Conservation (phyloP, 177 flowering plant species). For the Tripterygium wilfordii region DNA sequence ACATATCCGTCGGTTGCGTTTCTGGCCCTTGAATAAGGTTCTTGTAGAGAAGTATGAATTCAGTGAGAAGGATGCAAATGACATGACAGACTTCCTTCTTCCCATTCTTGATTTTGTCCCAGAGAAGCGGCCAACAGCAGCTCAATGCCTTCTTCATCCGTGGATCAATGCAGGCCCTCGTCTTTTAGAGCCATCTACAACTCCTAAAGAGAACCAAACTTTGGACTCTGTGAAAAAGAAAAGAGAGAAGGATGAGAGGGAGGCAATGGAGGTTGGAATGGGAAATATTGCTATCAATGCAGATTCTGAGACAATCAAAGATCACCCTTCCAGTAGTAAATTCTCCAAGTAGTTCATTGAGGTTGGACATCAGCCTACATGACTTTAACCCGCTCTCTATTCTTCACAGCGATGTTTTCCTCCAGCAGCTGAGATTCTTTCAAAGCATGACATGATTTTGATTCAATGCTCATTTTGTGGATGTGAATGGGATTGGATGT, state of each 20-base stretch:
- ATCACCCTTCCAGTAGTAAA: constrained; percentile 20
- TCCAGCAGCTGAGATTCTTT: too few species aligned
- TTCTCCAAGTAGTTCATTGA: constrained; percentile 3
- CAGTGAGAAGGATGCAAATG: constrained; percentile 78
- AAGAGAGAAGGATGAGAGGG: constrained; percentile 62
- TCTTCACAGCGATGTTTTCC: too few species aligned
- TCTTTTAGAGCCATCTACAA: constrained; percentile 41
- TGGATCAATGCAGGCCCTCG: constrained; percentile 69
- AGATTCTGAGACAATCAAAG: constrained; percentile 24
- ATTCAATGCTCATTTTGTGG: too few species aligned
- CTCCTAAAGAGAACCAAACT: constrained; percentile 7
- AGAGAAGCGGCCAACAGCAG: constrained; percentile 89
- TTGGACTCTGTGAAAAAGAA: constrained; percentile 16
- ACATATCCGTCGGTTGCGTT: constrained; percentile 77
- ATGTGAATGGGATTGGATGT: too few species aligned
- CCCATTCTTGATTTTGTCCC: constrained; percentile 92
- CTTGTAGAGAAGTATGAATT: constrained; percentile 79
- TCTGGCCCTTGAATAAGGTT: constrained; percentile 89
- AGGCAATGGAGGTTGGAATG: constrained; percentile 75
- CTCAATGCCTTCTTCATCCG: constrained; percentile 76
- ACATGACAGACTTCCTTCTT: constrained; percentile 69
- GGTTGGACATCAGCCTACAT: background rate
- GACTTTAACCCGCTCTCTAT: too few species aligned
- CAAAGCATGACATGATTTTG: too few species aligned
- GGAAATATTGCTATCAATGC: constrained; percentile 67